Conservation (phyloP, 306 rosid species). For the Senna tora region DNA sequence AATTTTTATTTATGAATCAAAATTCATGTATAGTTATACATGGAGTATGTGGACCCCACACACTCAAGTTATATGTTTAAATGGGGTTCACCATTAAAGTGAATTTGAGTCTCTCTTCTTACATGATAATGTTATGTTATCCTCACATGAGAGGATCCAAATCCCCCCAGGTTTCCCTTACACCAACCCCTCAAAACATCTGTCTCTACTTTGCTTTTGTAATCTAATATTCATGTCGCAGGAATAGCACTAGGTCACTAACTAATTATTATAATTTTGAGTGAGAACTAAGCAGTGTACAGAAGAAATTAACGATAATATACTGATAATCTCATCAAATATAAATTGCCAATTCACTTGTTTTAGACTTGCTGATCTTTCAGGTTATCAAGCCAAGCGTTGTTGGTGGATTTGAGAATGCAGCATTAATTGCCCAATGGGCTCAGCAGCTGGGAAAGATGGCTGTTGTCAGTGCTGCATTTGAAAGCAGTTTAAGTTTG, state of each 20-base stretch:
- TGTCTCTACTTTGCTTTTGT: not conserved
- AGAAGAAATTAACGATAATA: not conserved
- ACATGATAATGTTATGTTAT: too few relatives aligned
- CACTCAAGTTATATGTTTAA: too few relatives aligned
- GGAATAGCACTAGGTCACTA: constrained; percentile 5
- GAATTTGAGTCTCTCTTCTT: too few relatives aligned
- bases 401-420: constrained; percentile 92
- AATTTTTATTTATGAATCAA: too few relatives aligned
- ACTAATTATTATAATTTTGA: constrained; percentile 1
- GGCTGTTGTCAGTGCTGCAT: constrained; percentile 88
- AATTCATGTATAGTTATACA: too few relatives aligned
- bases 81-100: too few relatives aligned
- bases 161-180: too few relatives aligned
- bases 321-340: constrained; percentile 22
- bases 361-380: constrained; percentile 31
- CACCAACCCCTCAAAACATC: too few relatives aligned
- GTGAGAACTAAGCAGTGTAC: not conserved
- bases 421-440: constrained; percentile 81
- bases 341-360: constrained; percentile 14
- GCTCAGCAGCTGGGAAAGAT: constrained; percentile 84
- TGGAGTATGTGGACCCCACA: too few relatives aligned
- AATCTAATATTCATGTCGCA: constrained; percentile 9
- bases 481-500: constrained; percentile 90
- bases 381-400: constrained; percentile 97
- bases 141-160: too few relatives aligned